Evolutionary conservation across 805 yeast species (phyloP), one percentile per base, ranked within the genome.

Genomic region (Candida dajiaensis): DNA sequence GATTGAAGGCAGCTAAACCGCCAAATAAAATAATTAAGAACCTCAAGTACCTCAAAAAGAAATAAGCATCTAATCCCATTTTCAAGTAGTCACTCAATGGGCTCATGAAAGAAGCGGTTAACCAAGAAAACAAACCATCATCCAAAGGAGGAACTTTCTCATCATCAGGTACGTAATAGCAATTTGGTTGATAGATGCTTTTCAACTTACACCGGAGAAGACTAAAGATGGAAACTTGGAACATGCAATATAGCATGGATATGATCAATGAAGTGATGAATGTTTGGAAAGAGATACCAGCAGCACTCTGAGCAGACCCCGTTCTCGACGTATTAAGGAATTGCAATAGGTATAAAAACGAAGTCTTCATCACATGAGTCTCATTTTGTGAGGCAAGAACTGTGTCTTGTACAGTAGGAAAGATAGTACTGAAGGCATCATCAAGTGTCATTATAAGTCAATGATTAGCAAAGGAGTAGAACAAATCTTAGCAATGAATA

Each of bases 21-120:
- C 67, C 54, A 56, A 83, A 83, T 40, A 83, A 69, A 2, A 74
- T 50, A 28, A 78, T 57, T 11, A 85, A 56, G 5, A 82, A 65
- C 42, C 68, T 62, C 40, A 88, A 57, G 54, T 76, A 87, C 42
- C 96, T 63, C 3, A 87, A 55, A 52, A 86, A 83, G 57, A 83
- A 81, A 59, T 83, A 87, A 0, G 89, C 80, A 61, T 89, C 96
- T 8, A 86, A 59, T 0, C 96, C 95, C 50, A 75, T 64, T 6
- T 68, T 62, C 23, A 71, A 58, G 54, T 78, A 81, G 25, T 68
- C 65, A 9, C 69, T 67, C 6, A 77, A 65, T 1, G 72, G 70
- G 19, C 64, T 58, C 9, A 57, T 50, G 25, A 77, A 45, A 0
- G 76, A 67, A 0, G 78, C 75, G 5, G 55, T 39, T 2, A 83